These are phyloP conservation scores for Atkinsonella hypoxylon DNA, from an alignment of 2,329 filamentous ascomycete species.

Conservation along the genomic window DNA sequence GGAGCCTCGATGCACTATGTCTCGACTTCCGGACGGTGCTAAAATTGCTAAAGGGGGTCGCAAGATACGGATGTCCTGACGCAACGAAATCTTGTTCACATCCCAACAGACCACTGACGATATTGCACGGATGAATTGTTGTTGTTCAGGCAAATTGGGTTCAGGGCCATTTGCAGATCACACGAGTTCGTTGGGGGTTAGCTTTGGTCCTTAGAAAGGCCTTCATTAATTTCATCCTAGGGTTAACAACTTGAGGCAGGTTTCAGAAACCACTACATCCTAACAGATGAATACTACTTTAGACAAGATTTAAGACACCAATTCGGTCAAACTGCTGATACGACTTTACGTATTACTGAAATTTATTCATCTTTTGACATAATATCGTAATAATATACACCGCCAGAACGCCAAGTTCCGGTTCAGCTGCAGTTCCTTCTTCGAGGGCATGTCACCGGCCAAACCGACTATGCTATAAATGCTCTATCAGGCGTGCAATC, in stretches of 20 bases:
- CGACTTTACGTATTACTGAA: background rate
- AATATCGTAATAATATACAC: constrained; percentile 7
- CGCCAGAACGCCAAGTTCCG: background rate
- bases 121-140: too few relatives aligned
- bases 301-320: background rate
- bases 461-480: background rate
- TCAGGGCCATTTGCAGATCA: too few relatives aligned
- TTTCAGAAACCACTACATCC: background rate
- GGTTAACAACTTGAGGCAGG: background rate
- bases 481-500: background rate
- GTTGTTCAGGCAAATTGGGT: too few relatives aligned
- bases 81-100: too few relatives aligned
- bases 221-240: background rate
- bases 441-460: background rate
- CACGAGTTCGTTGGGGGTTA: background rate
- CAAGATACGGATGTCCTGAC: constrained; percentile 28
- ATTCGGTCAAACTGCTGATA: background rate
- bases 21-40: constrained; percentile 47
- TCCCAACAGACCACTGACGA: too few relatives aligned
- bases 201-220: background rate
- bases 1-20: constrained; percentile 77
- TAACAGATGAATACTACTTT: background rate
- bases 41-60: constrained; percentile 43
- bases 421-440: background rate
- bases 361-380: background rate